These are phyloP conservation scores for Plasmodium falciparum DNA, from an alignment of 169 alveolate species.

Conservation along the genomic window DNA sequence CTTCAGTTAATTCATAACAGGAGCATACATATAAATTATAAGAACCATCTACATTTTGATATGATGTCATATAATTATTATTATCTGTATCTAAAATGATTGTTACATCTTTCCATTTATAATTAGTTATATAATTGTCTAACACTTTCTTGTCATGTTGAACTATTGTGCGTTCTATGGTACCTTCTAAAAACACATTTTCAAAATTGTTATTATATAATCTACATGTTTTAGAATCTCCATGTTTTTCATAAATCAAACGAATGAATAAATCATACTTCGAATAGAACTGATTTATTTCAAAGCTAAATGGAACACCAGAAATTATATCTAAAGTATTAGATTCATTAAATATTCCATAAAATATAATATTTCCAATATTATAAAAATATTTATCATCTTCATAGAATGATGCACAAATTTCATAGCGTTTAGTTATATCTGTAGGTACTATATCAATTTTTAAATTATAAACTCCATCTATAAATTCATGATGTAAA, in stretches of 20 bases:
- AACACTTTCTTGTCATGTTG: constrained; percentile 19
- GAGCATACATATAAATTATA: constrained; percentile 41
- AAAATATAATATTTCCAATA: constrained; percentile 39
- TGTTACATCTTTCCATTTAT: constrained; percentile 42
- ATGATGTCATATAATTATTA: constrained; percentile 13
- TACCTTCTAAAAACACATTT: constrained; percentile 2
- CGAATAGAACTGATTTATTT: constrained; percentile 61
- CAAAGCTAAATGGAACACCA: constrained; percentile 53
- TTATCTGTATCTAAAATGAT: constrained; percentile 55
- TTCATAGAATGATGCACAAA: constrained; percentile 35
- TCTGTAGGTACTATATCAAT: constrained; percentile 43
- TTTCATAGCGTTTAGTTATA: constrained; percentile 35
- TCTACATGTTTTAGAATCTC: constrained; percentile 14
- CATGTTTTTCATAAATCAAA: constrained; percentile 17
- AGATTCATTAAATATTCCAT: constrained; percentile 44
- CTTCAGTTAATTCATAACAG: constrained; percentile 55
- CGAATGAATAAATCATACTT: constrained; percentile 41
- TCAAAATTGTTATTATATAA: constrained; percentile 16
- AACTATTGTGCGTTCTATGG: constrained; percentile 14
- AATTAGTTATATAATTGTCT: constrained; percentile 15
- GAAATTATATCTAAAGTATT: constrained; percentile 34
- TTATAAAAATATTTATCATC: constrained; percentile 45
- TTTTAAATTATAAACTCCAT: constrained; percentile 34
- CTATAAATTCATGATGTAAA: constrained; percentile 31
- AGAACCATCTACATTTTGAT: constrained; percentile 35